Evolutionary conservation across 2,329 filamentous ascomycete species (phyloP).

Genomic region (Colletotrichum destructivum): DNA sequence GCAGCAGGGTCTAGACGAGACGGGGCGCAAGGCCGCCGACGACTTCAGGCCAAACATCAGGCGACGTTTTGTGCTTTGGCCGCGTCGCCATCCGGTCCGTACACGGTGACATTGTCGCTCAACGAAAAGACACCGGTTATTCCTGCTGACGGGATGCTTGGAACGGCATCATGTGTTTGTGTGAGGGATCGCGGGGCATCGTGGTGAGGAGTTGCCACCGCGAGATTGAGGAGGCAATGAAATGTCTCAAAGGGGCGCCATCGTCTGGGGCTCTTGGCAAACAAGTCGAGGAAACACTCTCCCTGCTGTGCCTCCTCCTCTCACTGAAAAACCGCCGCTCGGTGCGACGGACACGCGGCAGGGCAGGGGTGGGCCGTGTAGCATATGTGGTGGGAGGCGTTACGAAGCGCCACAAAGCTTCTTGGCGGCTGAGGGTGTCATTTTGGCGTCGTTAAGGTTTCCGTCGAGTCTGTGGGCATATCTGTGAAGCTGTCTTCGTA

Average conservation of each 20-base stretch:
- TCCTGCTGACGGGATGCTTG: too few species aligned
- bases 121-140: neutral
- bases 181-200: neutral
- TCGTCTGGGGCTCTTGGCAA: too few species aligned
- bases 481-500: too few species aligned
- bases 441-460: neutral
- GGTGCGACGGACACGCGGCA: neutral
- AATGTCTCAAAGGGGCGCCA: too few species aligned
- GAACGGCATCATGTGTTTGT: too few species aligned
- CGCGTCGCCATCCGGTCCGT: too few species aligned
- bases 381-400: slow-evolving; percentile 11
- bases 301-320: neutral
- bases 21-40: neutral
- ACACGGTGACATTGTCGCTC: neutral
- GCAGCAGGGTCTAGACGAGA: neutral
- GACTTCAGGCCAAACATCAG: slow-evolving; percentile 3
- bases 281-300: too few species aligned
- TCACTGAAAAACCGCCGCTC: neutral
- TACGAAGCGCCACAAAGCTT: slow-evolving; percentile 1
- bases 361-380: neutral
- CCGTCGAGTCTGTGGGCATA: too few species aligned
- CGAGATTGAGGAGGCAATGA: too few species aligned
- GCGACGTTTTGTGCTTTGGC: neutral
- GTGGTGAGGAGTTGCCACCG: too few species aligned
- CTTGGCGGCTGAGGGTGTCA: neutral